These are phyloP conservation scores for Dactylellina haptotyla DNA, from an alignment of 2,329 filamentous ascomycete genomes.

Conservation along the genomic window DNA sequence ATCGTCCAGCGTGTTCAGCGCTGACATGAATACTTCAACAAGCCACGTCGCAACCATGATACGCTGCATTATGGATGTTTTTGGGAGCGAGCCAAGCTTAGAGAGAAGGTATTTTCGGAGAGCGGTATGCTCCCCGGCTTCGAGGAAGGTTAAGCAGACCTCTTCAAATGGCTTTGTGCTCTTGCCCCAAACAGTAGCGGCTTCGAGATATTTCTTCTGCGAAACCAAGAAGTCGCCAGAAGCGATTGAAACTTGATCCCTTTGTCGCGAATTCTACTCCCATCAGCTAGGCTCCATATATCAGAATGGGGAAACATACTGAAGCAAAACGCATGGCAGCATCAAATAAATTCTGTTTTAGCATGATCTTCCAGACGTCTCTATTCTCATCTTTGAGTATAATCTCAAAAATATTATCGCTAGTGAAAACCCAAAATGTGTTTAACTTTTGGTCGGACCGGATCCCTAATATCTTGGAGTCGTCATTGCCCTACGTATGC, in stretches of 20 bases:
- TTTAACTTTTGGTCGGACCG: constrained; percentile 92
- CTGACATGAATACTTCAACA: constrained; percentile 95
- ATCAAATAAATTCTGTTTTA: constrained; percentile 87
- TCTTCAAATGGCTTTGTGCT: constrained; percentile 98
- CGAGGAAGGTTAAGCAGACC: constrained; percentile 88
- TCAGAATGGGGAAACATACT: constrained; percentile 3
- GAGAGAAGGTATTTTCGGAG: constrained; percentile 87
- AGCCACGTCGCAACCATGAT: constrained; percentile 97
- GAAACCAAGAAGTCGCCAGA: constrained; percentile 88
- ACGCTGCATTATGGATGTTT: constrained; percentile 86
- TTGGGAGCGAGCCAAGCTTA: constrained; percentile 83
- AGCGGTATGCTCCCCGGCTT: constrained; percentile 88
- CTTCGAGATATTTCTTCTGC: constrained; percentile 84
- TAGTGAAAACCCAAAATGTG: constrained; percentile 96
- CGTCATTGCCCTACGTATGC: constrained; percentile 66
- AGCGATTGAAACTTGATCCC: constrained; percentile 88
- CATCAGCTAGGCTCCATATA: constrained; percentile 3
- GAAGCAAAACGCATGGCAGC: constrained; percentile 82
- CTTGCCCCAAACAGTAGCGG: constrained; percentile 88
- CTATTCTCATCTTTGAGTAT: constrained; percentile 88
- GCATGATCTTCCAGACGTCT: constrained; percentile 94
- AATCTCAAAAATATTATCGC: constrained; percentile 90
- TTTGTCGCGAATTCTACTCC: constrained; percentile 73
- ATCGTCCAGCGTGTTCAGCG: constrained; percentile 92
- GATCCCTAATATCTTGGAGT: constrained; percentile 82